Percentiles rank a stretch among this genome's conserved stretches.
These are phyloP conservation scores for Dichotomocladium elegans DNA, from an alignment of 371 early-diverging fungal species.

Conservation along the genomic window DNA sequence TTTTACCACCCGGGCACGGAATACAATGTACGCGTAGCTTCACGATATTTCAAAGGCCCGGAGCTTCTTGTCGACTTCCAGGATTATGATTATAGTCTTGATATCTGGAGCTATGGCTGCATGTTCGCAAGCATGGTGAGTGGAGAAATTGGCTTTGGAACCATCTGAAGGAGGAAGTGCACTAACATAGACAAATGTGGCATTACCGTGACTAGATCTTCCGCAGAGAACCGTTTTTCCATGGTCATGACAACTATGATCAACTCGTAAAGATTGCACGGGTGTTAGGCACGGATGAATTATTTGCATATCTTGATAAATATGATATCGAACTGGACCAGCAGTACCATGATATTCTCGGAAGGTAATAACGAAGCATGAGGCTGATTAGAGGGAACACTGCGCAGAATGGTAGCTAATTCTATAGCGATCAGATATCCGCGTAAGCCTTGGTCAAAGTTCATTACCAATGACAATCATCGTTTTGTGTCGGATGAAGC, in stretches of 20 bases:
- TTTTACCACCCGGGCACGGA: conserved; percentile 97
- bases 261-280: conserved; percentile 98
- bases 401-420: background rate
- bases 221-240: conserved; percentile 99
- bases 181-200: background rate
- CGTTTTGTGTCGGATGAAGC: conserved; percentile 88
- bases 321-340: conserved; percentile 90
- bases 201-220: conserved; percentile 40
- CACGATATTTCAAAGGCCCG: conserved; percentile 99
- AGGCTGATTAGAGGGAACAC: too few relatives aligned
- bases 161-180: background rate
- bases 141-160: too few relatives aligned
- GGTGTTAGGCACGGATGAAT: conserved; percentile 92
- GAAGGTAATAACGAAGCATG: background rate
- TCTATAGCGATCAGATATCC: conserved; percentile 62
- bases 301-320: conserved; percentile 90
- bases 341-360: conserved; percentile 7
- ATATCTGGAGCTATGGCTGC: conserved; percentile 99
- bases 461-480: conserved; percentile 84
- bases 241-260: conserved; percentile 97
- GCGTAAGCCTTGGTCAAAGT: conserved; percentile 91
- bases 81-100: conserved; percentile 98
- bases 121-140: conserved; percentile 97
- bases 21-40: conserved; percentile 99
- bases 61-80: conserved; percentile 98